A percentile compares a stretch with the other conserved stretches of the same genome.
phyloP scores from a whole-genome alignment of 2,329 filamentous ascomycete genomes.

The Aureobasidium sp. region DNA sequence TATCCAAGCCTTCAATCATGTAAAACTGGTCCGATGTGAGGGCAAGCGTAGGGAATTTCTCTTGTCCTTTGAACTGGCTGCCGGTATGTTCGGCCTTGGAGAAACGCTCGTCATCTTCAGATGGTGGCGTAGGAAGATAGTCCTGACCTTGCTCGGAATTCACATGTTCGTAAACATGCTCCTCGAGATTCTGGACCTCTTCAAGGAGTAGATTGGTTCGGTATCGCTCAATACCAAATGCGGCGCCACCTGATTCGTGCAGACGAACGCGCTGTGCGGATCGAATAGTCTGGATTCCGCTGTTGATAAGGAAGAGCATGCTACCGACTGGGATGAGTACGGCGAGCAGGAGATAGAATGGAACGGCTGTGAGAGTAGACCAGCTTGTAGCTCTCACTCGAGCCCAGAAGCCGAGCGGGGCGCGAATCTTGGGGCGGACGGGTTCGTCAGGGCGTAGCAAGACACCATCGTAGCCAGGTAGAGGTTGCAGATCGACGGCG shows the following conservation, averaged over 20 bases:
- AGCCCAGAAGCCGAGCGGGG: slow-evolving; percentile 20
- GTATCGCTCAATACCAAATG: slow-evolving; percentile 63
- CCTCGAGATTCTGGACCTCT: slow-evolving; percentile 67
- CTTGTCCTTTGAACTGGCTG: slow-evolving; percentile 9
- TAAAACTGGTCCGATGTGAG: slow-evolving; percentile 73
- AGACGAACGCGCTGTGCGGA: slow-evolving; percentile 68
- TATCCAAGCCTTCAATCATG: slow-evolving; percentile 73
- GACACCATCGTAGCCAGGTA: slow-evolving; percentile 66
- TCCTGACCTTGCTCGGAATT: slow-evolving; percentile 56
- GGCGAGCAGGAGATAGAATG: slow-evolving; percentile 57
- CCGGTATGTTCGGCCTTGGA: background rate
- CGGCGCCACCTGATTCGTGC: slow-evolving; percentile 59
- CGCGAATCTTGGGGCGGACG: slow-evolving; percentile 39
- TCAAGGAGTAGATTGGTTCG: slow-evolving; percentile 68
- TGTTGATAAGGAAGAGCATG: slow-evolving; percentile 66
- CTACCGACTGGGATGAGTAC: slow-evolving; percentile 70
- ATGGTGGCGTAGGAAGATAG: slow-evolving; percentile 53
- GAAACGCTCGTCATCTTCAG: slow-evolving; percentile 20
- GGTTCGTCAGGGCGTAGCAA: slow-evolving; percentile 64
- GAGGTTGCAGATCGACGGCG: slow-evolving; percentile 62
- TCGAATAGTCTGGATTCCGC: slow-evolving; percentile 66
- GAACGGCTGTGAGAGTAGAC: slow-evolving; percentile 47
- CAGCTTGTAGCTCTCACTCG: slow-evolving; percentile 21
- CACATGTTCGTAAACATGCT: slow-evolving; percentile 70
- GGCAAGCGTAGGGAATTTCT: slow-evolving; percentile 59